These are phyloP conservation scores for Lachancea dasiensis DNA, from an alignment of 805 yeast genomes.

Conservation along the genomic window DNA sequence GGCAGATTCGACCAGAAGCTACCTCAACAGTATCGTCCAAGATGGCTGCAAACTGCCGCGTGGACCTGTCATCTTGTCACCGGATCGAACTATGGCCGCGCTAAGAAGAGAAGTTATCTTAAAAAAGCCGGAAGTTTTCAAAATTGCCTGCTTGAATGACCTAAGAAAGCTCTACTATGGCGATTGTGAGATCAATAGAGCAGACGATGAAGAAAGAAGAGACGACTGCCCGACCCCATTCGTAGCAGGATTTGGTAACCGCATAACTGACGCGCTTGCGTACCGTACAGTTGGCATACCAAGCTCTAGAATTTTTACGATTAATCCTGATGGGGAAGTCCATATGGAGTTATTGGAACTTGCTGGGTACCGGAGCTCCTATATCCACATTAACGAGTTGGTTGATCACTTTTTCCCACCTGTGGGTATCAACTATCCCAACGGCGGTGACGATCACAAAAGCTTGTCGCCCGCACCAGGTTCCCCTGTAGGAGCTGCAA, in stretches of 20 bases:
- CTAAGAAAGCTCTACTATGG: conserved; percentile 59
- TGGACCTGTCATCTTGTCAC: conserved; percentile 93
- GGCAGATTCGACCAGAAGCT: conserved; percentile 86
- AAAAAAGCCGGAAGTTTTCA: conserved; percentile 96
- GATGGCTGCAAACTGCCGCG: conserved; percentile 66
- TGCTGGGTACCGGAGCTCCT: conserved; percentile 86
- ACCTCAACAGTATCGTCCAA: conserved; percentile 71
- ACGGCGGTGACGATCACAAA: conserved; percentile 30
- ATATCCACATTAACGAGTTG: conserved; percentile 82
- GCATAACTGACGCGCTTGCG: conserved; percentile 93
- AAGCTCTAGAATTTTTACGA: conserved; percentile 88
- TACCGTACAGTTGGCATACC: conserved; percentile 93
- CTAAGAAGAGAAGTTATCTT: conserved; percentile 83
- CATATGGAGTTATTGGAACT: conserved; percentile 93
- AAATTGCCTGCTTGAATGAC: conserved; percentile 93
- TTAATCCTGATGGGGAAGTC: conserved; percentile 94
- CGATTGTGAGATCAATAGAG: conserved; percentile 8
- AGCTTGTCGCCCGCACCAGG: conserved; percentile 31
- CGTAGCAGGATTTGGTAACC: conserved; percentile 95
- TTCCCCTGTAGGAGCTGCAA: conserved; percentile 18
- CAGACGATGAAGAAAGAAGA: conserved; percentile 12
- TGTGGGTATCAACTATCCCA: conserved; percentile 31
- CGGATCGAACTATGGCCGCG: conserved; percentile 96
- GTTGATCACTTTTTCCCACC: conserved; percentile 99
- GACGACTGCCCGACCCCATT: conserved; percentile 68